Evolutionary conservation across 176 grass and related monocot genomes (phyloP), one percentile per base, ranked within the genome.

Genomic region (Urochloa ruziziensis): DNA sequence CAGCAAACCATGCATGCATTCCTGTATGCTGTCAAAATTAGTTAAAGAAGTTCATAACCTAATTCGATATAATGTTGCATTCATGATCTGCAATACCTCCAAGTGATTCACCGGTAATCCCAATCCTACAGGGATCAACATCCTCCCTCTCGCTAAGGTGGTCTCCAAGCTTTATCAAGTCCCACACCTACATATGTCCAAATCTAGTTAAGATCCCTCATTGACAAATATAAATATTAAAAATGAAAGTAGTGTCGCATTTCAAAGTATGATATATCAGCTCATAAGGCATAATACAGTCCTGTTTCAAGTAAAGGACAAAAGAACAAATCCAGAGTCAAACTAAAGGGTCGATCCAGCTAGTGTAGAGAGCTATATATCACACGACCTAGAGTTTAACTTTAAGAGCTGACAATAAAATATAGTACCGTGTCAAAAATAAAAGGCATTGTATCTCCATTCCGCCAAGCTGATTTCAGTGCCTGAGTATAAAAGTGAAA

Each of bases 1-100:
- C 91, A 83, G 96, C 91, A 93, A 92, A 91, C 96, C 96, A 98
- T 70, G 96, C 89, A 59, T 98, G 96, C 96, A 98, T 98, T 78
- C 96, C 96, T 95, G 64, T 56, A 88, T 57, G 63, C 49, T 83
- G 73, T 63, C 60, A 18, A 63, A 25, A 23, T 64, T 85, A 87
- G 24, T 80, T 70, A 32, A 73, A 73, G 43, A 62, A 62, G 5
- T 33, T 46, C 30, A n/a, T 39, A 17, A 10, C 42, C 8, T 79
- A 82, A 74, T 39, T 85, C n/a, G 67, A 73, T 71, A 47, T 83
- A 54, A 84, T 47, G 62, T 60, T 39, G 27, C 28, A 35, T 61
- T 17, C 21, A 58, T 62, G 54, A 78, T 48, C 35, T n/a, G n/a
- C 30, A 54, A 34, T 81, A 98, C 96, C 93, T 93, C 93, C 93